phyloP scores from a whole-genome alignment of 176 grass and related monocot species.

The Elymus sibiricus region DNA sequence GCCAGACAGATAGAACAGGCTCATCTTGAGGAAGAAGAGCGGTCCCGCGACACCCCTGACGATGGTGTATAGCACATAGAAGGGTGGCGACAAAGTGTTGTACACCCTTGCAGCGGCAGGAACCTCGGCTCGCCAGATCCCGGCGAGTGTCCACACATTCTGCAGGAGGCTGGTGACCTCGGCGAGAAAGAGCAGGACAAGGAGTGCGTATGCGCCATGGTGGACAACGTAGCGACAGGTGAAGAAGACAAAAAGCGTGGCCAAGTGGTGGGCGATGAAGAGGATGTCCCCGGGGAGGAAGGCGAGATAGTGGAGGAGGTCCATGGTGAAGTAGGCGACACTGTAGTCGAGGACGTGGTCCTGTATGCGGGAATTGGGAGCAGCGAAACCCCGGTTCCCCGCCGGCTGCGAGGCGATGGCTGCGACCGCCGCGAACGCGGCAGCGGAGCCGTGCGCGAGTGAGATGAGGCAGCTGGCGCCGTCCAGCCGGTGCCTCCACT shows the following conservation, averaged over 20 bases:
- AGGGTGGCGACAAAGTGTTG: slow-evolving; percentile 57
- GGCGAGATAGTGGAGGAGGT: slow-evolving; percentile 89
- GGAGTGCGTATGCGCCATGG: slow-evolving; percentile 80
- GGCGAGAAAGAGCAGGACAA: slow-evolving; percentile 74
- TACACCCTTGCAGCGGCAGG: slow-evolving; percentile 51
- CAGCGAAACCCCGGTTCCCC: slow-evolving; percentile 52
- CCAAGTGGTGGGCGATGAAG: slow-evolving; percentile 95
- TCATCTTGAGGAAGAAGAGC: slow-evolving; percentile 78
- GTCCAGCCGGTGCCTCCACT: slow-evolving; percentile 44
- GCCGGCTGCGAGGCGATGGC: slow-evolving; percentile 43
- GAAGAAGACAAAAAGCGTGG: slow-evolving; percentile 91
- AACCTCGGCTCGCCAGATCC: slow-evolving; percentile 74
- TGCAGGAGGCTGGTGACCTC: slow-evolving; percentile 85
- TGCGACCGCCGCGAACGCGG: slow-evolving; percentile 40
- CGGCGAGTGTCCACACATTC: slow-evolving; percentile 85
- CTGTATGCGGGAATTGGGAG: slow-evolving; percentile 55
- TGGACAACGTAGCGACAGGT: slow-evolving; percentile 78
- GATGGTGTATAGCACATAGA: slow-evolving; percentile 82
- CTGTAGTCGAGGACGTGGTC: slow-evolving; percentile 85
- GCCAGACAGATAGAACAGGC: slow-evolving; percentile 60
- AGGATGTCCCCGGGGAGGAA: slow-evolving; percentile 75
- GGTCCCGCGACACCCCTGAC: slow-evolving; percentile 72
- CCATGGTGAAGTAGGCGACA: slow-evolving; percentile 87
- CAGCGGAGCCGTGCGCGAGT: slow-evolving; percentile 75
- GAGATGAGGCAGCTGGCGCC: slow-evolving; percentile 95